Conservation (phyloP, 768 basidiomycete genomes). For the Russula foetens region DNA sequence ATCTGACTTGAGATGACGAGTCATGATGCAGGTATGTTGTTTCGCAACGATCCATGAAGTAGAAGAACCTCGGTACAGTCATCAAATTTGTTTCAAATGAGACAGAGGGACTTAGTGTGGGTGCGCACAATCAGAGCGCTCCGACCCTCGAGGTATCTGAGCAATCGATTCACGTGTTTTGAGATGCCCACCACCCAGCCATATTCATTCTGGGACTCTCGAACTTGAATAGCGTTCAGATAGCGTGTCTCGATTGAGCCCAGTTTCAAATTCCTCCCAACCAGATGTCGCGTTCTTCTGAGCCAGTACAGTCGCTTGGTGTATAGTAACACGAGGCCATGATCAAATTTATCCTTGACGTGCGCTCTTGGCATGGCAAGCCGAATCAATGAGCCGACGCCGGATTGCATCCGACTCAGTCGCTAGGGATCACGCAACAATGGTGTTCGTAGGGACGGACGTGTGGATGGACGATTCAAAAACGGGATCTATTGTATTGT, state of each 20-base stretch:
- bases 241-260: not conserved
- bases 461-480: not conserved
- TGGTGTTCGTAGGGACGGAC: not conserved
- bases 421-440: not conserved
- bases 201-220: not conserved
- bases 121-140: not conserved
- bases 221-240: not conserved
- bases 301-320: not conserved
- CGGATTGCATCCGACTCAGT: not conserved
- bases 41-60: not conserved
- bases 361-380: too few relatives aligned
- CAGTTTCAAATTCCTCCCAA: not conserved
- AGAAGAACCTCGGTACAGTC: not conserved
- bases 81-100: not conserved
- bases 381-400: not conserved
- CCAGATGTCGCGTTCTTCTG: not conserved
- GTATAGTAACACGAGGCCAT: not conserved
- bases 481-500: slow-evolving; percentile 4
- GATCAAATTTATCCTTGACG: not conserved
- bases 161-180: not conserved
- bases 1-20: not conserved
- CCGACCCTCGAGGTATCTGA: not conserved
- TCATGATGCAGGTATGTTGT: not conserved
- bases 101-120: not conserved
- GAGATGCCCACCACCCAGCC: not conserved